Evolutionary conservation across 345 rosid genomes (phyloP).

Genomic region (Gossypium bickii): DNA sequence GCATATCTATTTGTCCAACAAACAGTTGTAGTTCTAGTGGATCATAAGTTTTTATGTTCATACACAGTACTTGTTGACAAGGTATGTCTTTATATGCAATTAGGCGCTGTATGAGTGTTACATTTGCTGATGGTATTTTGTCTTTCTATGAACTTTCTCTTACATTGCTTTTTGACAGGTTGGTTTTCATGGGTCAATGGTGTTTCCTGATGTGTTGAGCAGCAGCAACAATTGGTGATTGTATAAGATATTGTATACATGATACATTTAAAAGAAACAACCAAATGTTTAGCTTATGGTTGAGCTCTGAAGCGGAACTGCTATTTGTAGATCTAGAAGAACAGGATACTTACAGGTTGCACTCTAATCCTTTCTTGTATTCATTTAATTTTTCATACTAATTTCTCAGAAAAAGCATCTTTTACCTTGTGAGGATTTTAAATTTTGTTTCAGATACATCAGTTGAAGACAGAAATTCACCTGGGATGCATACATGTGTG

Average conservation of each 20-base stretch:
- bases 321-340: constrained; percentile 57
- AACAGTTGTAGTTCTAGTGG: not conserved
- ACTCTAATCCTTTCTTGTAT: not conserved
- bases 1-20: not conserved
- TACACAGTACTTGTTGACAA: not conserved
- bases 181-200: not conserved
- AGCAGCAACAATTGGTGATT: constrained; percentile 56
- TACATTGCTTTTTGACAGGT: not conserved
- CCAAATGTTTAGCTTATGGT: constrained; percentile 48
- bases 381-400: not conserved
- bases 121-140: not conserved
- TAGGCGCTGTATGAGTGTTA: not conserved
- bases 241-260: constrained; percentile 80
- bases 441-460: constrained; percentile 7
- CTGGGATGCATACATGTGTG: constrained; percentile 23
- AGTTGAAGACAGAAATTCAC: constrained; percentile 31
- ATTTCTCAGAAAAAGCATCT: not conserved
- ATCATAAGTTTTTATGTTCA: not conserved
- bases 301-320: constrained; percentile 44
- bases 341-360: constrained; percentile 82
- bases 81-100: not conserved
- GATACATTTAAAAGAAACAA: constrained; percentile 45
- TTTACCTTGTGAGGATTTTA: not conserved
- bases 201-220: constrained; percentile 27
- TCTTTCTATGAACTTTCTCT: not conserved